These are phyloP conservation scores for Sclerotinia borealis DNA, from an alignment of 2,329 filamentous ascomycete genomes.

Conservation along the genomic window DNA sequence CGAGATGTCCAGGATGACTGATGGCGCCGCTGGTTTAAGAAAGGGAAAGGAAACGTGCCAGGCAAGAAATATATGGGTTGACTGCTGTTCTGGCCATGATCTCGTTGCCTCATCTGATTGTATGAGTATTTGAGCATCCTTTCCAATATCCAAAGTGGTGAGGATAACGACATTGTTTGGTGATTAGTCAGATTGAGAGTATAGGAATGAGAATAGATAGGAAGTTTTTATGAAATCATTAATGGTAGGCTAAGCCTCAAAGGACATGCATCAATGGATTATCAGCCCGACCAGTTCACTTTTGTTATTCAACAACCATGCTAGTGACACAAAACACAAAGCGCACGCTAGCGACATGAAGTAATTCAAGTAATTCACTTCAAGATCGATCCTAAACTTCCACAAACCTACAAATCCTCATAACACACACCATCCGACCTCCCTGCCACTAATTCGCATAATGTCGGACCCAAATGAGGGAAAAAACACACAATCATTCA, in stretches of 20 bases:
- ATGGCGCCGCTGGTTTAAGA: neutral
- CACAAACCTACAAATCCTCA: neutral
- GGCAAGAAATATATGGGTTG: too few species aligned
- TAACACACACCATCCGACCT: neutral
- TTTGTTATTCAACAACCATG: neutral
- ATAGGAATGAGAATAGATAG: neutral
- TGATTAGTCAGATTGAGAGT: neutral
- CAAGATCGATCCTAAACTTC: neutral
- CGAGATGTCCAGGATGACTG: neutral
- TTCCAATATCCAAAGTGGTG: neutral
- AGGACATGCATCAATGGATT: neutral
- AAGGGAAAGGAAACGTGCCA: too few species aligned
- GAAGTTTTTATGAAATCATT: neutral
- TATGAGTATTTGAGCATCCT: neutral
- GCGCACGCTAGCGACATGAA: neutral
- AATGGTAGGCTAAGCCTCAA: neutral
- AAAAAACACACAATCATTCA: neutral
- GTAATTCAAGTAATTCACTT: neutral
- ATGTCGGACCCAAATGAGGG: neutral
- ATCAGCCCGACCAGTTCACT: neutral
- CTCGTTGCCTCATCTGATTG: neutral
- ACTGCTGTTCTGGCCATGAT: neutral
- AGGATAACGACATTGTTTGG: neutral
- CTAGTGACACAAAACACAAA: neutral
- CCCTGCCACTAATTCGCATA: neutral